Evolutionary conservation across 768 basidiomycete species (phyloP).

Genomic region (Boletus rufocinnamomeus): DNA sequence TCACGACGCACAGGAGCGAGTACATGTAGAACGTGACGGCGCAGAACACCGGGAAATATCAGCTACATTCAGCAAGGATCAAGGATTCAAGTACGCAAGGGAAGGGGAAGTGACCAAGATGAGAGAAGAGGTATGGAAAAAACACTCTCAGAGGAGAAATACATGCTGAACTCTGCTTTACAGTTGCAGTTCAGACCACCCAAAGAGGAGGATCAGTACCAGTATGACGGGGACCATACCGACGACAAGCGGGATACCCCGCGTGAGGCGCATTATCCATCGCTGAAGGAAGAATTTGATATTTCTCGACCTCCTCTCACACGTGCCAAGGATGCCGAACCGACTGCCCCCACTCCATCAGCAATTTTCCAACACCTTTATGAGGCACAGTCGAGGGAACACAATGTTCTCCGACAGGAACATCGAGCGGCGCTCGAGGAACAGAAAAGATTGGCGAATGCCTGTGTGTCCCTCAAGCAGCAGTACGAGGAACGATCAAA

Average conservation of each 20-base stretch:
- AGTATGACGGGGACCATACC: not conserved
- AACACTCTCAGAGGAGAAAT: too few relatives aligned
- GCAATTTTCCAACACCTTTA: not conserved
- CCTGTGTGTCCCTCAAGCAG: too few relatives aligned
- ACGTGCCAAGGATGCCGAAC: not conserved
- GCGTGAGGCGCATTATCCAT: not conserved
- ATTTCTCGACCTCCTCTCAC: not conserved
- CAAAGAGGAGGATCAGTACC: conserved; percentile 2
- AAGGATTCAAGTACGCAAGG: not conserved
- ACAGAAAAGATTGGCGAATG: too few relatives aligned
- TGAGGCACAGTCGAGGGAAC: too few relatives aligned
- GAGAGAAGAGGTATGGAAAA: conserved; percentile 3
- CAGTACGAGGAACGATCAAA: too few relatives aligned
- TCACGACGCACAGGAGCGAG: not conserved
- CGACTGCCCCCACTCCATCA: not conserved
- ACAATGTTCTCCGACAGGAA: too few relatives aligned
- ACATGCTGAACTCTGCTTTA: not conserved
- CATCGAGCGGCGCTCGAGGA: too few relatives aligned
- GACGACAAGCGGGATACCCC: not conserved
- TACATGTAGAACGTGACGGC: not conserved
- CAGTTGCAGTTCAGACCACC: conserved; percentile 2
- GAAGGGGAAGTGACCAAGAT: not conserved
- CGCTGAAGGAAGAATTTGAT: not conserved
- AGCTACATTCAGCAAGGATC: not conserved
- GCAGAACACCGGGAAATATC: not conserved